Evolutionary conservation across 305 asterid species (phyloP).

Genomic region (Nicotiana rustica): DNA sequence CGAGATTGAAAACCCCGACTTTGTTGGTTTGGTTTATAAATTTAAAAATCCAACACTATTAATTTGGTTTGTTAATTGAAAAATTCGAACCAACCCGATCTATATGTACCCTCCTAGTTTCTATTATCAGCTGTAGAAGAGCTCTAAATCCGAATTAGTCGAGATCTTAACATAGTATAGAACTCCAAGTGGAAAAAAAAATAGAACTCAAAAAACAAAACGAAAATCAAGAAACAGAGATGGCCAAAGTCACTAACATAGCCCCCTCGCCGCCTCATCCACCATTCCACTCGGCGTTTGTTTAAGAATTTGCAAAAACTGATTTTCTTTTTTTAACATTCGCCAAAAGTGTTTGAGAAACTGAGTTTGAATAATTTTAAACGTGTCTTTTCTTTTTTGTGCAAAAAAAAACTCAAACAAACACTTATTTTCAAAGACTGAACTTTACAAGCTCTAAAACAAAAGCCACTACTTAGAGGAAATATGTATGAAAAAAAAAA

Average conservation of each 20-base stretch:
- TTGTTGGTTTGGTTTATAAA: too few species aligned
- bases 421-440: not conserved
- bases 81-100: too few species aligned
- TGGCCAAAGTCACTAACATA: not conserved
- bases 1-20: too few species aligned
- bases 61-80: too few species aligned
- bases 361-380: not conserved
- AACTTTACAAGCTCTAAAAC: not conserved
- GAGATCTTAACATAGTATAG: too few species aligned
- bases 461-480: too few species aligned
- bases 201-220: not conserved
- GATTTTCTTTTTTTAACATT: not conserved
- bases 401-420: not conserved
- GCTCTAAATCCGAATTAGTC: too few species aligned
- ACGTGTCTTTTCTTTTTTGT: not conserved
- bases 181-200: too few species aligned
- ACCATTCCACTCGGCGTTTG: slow-evolving; percentile 11
- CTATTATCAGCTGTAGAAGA: too few species aligned
- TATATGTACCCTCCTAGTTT: too few species aligned
- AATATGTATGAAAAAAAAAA: too few species aligned
- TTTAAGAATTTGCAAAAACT: not conserved
- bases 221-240: not conserved
- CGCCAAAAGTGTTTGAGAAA: not conserved
- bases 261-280: slow-evolving; percentile 16
- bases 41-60: too few species aligned